These are phyloP conservation scores for Talaromyces rugulosus DNA, from an alignment of 2,329 filamentous ascomycete species.

Conservation along the genomic window DNA sequence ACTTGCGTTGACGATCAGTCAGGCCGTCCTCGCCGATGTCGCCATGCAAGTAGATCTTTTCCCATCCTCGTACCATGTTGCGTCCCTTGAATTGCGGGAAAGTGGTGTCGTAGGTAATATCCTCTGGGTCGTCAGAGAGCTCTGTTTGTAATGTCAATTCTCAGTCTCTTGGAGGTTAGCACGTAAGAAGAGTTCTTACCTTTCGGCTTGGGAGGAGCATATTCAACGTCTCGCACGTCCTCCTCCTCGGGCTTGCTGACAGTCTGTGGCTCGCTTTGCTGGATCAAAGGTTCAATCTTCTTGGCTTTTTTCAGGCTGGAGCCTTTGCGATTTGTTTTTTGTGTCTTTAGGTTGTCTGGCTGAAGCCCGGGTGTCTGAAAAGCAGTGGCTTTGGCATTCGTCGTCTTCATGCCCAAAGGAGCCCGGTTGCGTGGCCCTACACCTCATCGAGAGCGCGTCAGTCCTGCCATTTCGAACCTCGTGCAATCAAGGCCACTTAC, in stretches of 20 bases:
- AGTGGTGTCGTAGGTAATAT: constrained; percentile 45
- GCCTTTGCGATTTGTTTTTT: constrained; percentile 59
- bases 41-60: constrained; percentile 45
- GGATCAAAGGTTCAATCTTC: constrained; percentile 49
- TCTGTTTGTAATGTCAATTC: constrained; percentile 36
- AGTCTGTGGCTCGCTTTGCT: constrained; percentile 40
- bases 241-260: constrained; percentile 48
- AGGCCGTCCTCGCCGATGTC: constrained; percentile 53
- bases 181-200: constrained; percentile 27
- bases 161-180: constrained; percentile 2
- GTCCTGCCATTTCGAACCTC: background rate
- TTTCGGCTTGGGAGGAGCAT: constrained; percentile 71
- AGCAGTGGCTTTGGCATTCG: constrained; percentile 77
- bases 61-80: constrained; percentile 51
- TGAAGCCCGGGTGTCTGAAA: constrained; percentile 65
- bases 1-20: constrained; percentile 63
- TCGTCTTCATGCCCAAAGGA: constrained; percentile 89
- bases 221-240: constrained; percentile 75
- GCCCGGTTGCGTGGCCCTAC: constrained; percentile 66
- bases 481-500: constrained; percentile 48
- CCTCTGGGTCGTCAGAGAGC: constrained; percentile 42
- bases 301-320: constrained; percentile 59
- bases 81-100: constrained; percentile 51
- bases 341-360: constrained; percentile 54
- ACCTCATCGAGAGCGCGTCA: background rate